phyloP scores from a whole-genome alignment of 1,284 basidiomycete genomes.

The Ustilago vetiveriae region DNA sequence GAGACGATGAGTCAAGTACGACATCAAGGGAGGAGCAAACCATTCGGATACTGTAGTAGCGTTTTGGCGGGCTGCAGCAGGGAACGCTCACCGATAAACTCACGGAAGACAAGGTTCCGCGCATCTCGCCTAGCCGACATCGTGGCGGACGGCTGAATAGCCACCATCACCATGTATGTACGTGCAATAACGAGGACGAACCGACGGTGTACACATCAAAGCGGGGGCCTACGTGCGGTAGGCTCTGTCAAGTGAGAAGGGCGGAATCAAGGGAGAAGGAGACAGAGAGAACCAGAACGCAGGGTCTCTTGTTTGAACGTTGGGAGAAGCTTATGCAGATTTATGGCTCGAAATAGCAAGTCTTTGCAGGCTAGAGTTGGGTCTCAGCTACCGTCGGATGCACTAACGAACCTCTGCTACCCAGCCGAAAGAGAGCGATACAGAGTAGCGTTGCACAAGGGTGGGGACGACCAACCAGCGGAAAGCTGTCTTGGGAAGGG shows the following conservation, averaged over 20 bases:
- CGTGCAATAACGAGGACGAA: not conserved
- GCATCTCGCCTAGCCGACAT: slow-evolving; percentile 2
- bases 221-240: not conserved
- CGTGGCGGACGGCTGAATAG: not conserved
- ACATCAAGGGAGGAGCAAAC: not conserved
- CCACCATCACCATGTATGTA: not conserved
- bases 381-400: not conserved
- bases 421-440: no score
- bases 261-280: no score
- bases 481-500: no score
- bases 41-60: no score
- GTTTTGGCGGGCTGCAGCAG: not conserved
- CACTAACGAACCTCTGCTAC: no score
- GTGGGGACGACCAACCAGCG: no score
- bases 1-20: not conserved
- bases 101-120: slow-evolving; percentile 7
- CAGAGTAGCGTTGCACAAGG: no score
- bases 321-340: not conserved
- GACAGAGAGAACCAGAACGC: no score
- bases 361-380: not conserved
- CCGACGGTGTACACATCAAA: not conserved
- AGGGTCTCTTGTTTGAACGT: no score
- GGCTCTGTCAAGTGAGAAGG: no score
- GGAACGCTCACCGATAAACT: not conserved
- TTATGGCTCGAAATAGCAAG: not conserved